These are phyloP conservation scores for Tetrahymena borealis DNA, from an alignment of 73 alveolate genomes.

Conservation along the genomic window DNA sequence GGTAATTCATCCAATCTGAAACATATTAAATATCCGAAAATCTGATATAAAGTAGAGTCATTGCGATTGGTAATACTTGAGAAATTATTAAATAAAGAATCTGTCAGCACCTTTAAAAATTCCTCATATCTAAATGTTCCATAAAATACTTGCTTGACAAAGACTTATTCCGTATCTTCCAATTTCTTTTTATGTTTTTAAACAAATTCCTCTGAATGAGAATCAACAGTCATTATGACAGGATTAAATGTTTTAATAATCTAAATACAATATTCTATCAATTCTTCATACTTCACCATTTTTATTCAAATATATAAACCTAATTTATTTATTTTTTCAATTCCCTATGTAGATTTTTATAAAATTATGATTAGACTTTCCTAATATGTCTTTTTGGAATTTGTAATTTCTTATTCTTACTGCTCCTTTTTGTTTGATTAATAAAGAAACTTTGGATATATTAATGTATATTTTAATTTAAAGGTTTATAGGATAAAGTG, in stretches of 20 bases:
- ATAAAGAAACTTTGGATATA: neutral
- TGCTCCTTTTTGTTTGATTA: neutral
- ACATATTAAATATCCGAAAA: slow-evolving; percentile 78
- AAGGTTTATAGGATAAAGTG: no score
- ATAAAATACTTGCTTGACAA: slow-evolving; percentile 79
- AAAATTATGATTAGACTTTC: no score
- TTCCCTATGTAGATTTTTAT: no score
- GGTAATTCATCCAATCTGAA: slow-evolving; percentile 91
- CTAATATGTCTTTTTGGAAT: neutral
- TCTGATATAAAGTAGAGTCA: slow-evolving; percentile 81
- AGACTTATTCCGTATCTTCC: slow-evolving; percentile 18
- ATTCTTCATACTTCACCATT: slow-evolving; percentile 77
- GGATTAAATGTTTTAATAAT: slow-evolving; percentile 79
- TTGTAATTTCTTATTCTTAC: neutral
- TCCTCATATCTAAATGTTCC: slow-evolving; percentile 85
- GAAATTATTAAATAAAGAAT: slow-evolving; percentile 57
- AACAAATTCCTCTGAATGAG: slow-evolving; percentile 70
- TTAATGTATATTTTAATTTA: neutral
- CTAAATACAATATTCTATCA: slow-evolving; percentile 66
- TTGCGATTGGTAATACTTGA: slow-evolving; percentile 85
- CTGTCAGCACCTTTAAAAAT: slow-evolving; percentile 71
- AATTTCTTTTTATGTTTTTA: slow-evolving; percentile 1
- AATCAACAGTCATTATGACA: slow-evolving; percentile 69
- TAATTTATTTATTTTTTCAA: no score
- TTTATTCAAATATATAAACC: no score